Evolutionary conservation across 106 monocot genomes (phyloP).

Genomic region (Agapanthus africanus): DNA sequence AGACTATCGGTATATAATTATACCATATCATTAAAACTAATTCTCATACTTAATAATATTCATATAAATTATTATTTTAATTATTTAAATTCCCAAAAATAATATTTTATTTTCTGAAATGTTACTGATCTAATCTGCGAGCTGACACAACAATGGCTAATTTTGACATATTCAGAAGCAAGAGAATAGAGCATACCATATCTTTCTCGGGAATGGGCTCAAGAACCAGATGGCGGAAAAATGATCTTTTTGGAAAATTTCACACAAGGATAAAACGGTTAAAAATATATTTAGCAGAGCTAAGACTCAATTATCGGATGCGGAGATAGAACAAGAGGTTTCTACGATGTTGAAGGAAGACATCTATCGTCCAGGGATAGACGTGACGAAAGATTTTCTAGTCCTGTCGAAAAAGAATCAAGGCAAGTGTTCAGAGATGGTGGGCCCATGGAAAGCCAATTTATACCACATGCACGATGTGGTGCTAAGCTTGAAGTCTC

Average conservation of each 20-base stretch:
- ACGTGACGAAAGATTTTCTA: constrained; percentile 38
- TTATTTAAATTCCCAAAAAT: too few species aligned
- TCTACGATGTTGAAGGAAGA: constrained; percentile 25
- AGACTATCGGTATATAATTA: too few species aligned
- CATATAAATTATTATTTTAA: too few species aligned
- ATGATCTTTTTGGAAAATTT: constrained; percentile 33
- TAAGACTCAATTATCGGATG: constrained; percentile 27
- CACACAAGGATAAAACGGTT: constrained; percentile 47
- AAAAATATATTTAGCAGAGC: constrained; percentile 34
- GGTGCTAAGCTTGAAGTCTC: constrained; percentile 44
- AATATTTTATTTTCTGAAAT: too few species aligned
- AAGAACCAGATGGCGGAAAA: constrained; percentile 22
- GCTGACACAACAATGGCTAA: constrained; percentile 68
- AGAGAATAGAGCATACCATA: constrained; percentile 44
- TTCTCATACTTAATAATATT: too few species aligned
- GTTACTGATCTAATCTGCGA: constrained; percentile 47
- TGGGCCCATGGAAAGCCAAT: constrained; percentile 55
- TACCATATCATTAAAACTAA: too few species aligned
- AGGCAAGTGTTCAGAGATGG: constrained; percentile 25
- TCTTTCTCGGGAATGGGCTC: constrained; percentile 56
- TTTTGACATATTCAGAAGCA: constrained; percentile 47
- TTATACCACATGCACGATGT: constrained; percentile 60
- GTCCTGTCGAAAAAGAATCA: constrained; percentile 31
- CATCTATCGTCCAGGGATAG: constrained; percentile 46
- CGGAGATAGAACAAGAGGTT: constrained; percentile 41